Conservation (phyloP, 495 filamentous ascomycete genomes). For the Penicillium riverlandense region DNA sequence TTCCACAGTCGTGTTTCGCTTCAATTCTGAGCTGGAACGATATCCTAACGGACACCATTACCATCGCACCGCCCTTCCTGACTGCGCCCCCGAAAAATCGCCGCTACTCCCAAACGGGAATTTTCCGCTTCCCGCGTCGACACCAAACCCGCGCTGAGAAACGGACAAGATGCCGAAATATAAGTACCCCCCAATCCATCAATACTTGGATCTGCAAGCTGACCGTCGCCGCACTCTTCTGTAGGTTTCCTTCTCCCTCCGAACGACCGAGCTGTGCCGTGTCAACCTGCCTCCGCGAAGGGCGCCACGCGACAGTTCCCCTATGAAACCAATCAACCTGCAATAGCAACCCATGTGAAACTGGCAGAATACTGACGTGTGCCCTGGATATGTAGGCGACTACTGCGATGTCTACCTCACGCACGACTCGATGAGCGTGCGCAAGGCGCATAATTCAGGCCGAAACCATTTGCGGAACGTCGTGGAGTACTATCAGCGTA, state of each 20-base stretch:
- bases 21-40: too few relatives aligned
- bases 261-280: not conserved
- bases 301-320: slow-evolving; percentile 2
- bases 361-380: slow-evolving; percentile 4
- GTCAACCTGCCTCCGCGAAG: slow-evolving; percentile 5
- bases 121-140: slow-evolving; percentile 15
- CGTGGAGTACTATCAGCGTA: slow-evolving; percentile 96
- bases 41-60: too few relatives aligned
- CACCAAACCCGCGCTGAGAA: slow-evolving; percentile 12
- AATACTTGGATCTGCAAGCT: slow-evolving; percentile 26
- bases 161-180: slow-evolving; percentile 68
- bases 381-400: slow-evolving; percentile 58
- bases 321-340: not conserved
- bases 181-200: slow-evolving; percentile 40
- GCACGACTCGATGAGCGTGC: slow-evolving; percentile 98
- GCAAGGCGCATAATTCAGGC: slow-evolving; percentile 95
- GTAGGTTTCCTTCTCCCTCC: slow-evolving; percentile 38
- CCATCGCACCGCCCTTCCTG: too few relatives aligned
- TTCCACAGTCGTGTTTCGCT: not conserved
- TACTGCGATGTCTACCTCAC: slow-evolving; percentile 99
- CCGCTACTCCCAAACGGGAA: slow-evolving; percentile 8
- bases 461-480: slow-evolving; percentile 96
- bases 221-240: slow-evolving; percentile 56
- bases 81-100: slow-evolving; percentile 3
- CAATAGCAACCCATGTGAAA: too few relatives aligned